Conservation (phyloP, 2,329 filamentous ascomycete species). For the Coniochaeta hoffmannii region DNA sequence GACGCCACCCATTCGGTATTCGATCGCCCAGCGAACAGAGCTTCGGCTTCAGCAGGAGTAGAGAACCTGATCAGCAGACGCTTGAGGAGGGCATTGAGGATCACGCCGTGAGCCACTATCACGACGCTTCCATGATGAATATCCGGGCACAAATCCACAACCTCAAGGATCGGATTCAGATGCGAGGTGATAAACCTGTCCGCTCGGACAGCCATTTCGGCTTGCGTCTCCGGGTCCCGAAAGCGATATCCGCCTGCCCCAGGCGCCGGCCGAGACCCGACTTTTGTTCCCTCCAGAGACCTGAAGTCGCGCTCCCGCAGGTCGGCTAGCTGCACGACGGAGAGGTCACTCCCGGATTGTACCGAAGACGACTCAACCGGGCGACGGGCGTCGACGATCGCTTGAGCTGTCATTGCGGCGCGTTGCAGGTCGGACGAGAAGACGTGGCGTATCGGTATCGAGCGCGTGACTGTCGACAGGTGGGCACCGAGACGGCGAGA, state of each 20-base stretch:
- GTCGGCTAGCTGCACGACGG: conserved; percentile 33
- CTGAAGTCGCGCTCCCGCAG: conserved; percentile 72
- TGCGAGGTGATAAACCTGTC: conserved; percentile 59
- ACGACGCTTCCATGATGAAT: conserved; percentile 38
- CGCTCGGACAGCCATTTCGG: conserved; percentile 57
- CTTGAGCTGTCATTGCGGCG: conserved; percentile 63
- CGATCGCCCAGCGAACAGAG: conserved; percentile 11
- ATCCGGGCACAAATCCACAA: conserved; percentile 12
- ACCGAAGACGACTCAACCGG: neutral
- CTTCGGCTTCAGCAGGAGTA: conserved; percentile 10
- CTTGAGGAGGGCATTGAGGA: conserved; percentile 63
- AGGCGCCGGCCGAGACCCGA: conserved; percentile 27
- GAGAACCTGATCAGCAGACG: conserved; percentile 50
- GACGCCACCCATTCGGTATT: conserved; percentile 21
- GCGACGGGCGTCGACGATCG: conserved; percentile 45
- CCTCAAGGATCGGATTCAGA: conserved; percentile 48
- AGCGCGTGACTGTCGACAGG: conserved; percentile 34
- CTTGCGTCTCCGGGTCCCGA: conserved; percentile 57
- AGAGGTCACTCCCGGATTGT: conserved; percentile 8
- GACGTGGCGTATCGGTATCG: conserved; percentile 45
- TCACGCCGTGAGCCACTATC: conserved; percentile 77
- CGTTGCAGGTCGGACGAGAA: conserved; percentile 75
- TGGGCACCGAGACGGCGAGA: conserved; percentile 62
- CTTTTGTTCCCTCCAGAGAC: conserved; percentile 58
- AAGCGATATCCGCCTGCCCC: conserved; percentile 20